Conservation (phyloP, 2,329 filamentous ascomycete species). For the Cladophialophora carrionii region DNA sequence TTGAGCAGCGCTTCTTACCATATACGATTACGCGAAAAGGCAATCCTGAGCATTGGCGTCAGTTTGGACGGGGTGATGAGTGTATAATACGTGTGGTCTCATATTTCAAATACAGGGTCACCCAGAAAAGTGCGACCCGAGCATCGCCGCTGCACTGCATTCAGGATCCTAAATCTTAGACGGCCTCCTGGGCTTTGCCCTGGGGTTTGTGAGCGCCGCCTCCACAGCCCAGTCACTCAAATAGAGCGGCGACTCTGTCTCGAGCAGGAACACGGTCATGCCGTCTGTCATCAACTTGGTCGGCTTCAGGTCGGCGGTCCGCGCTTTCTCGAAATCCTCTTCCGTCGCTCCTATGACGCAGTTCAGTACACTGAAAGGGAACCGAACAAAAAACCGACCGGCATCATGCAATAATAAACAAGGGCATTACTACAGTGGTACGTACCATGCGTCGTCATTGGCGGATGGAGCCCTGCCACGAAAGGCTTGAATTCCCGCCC, state of each 20-base stretch:
- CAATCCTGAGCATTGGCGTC: not conserved
- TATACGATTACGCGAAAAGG: not conserved
- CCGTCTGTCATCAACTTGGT: slow-evolving; percentile 26
- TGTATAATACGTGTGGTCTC: not conserved
- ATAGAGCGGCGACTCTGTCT: slow-evolving; percentile 30
- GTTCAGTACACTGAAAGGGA: not conserved
- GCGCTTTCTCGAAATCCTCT: slow-evolving; percentile 13
- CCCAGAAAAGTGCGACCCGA: not conserved
- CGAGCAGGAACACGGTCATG: slow-evolving; percentile 27
- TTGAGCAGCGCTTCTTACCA: not conserved
- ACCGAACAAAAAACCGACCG: not conserved
- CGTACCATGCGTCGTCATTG: slow-evolving; percentile 24
- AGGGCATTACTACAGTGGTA: slow-evolving; percentile 10
- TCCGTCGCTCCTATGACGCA: slow-evolving; percentile 5
- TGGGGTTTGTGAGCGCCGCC: not conserved
- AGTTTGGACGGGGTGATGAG: not conserved
- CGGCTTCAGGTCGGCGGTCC: slow-evolving; percentile 12
- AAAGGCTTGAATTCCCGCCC: slow-evolving; percentile 19
- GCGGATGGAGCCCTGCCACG: slow-evolving; percentile 5
- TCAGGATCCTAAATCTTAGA: not conserved
- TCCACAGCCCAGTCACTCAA: slow-evolving; percentile 29
- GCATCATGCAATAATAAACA: not conserved
- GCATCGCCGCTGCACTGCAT: not conserved
- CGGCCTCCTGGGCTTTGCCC: not conserved
- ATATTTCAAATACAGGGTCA: not conserved